Conservation (phyloP, 768 basidiomycete species). For the Tubosaeta brunneosetosa region DNA sequence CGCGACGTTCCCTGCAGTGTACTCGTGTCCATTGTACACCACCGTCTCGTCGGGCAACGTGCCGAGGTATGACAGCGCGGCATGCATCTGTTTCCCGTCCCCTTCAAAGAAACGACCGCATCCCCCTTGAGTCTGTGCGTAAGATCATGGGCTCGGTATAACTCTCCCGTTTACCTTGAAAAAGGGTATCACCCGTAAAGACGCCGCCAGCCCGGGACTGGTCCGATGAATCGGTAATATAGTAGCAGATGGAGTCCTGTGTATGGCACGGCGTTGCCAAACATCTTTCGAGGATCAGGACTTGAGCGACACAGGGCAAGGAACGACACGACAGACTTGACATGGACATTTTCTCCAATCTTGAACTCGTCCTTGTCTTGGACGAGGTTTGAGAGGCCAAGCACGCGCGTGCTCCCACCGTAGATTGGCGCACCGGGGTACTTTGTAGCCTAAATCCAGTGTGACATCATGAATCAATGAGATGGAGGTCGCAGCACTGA, state of each 20-base stretch:
- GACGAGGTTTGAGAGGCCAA: conserved; percentile 65
- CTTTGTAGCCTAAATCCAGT: conserved; percentile 34
- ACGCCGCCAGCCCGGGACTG: conserved; percentile 62
- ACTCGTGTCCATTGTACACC: conserved; percentile 90
- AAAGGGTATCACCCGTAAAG: conserved; percentile 94
- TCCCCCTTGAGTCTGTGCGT: conserved; percentile 46
- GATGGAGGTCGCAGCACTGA: conserved; percentile 15
- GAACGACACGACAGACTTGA: conserved; percentile 43
- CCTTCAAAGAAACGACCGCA: conserved; percentile 97
- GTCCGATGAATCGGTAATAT: conserved; percentile 51
- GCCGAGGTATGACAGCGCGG: conserved; percentile 61
- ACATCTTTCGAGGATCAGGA: conserved; percentile 44
- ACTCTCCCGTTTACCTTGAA: conserved; percentile 38
- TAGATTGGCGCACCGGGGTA: conserved; percentile 56
- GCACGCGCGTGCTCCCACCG: conserved; percentile 72
- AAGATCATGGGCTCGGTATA: not conserved
- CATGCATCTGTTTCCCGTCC: conserved; percentile 72
- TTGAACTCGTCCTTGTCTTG: conserved; percentile 79
- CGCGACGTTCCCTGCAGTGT: conserved; percentile 67
- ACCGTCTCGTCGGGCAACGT: conserved; percentile 75
- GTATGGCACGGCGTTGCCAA: conserved; percentile 92
- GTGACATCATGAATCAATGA: not conserved
- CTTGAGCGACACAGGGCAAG: not conserved
- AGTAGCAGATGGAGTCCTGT: conserved; percentile 92
- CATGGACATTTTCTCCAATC: conserved; percentile 57